These are phyloP conservation scores for Lactarius hatsudake DNA, from an alignment of 768 basidiomycete genomes.

Conservation along the genomic window DNA sequence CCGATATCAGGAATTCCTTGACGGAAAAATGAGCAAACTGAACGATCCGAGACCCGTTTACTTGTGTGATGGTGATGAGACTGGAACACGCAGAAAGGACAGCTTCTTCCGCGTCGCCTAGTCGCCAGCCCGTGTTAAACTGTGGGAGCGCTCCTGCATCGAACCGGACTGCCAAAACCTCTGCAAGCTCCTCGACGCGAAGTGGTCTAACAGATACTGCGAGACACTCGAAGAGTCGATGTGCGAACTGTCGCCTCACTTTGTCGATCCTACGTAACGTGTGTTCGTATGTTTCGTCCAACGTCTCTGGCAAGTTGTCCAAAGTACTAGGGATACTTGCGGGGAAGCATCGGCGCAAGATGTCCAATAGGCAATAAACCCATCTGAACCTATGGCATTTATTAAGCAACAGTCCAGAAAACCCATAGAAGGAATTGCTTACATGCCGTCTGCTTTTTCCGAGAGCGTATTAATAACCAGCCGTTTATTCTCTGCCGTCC, in stretches of 20 bases:
- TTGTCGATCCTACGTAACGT: not conserved
- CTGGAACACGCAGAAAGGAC: constrained; percentile 5
- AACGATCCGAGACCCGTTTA: not conserved
- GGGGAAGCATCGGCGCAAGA: too few species aligned
- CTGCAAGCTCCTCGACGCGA: constrained; percentile 4
- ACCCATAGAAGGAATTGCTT: not conserved
- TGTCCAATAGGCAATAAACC: too few species aligned
- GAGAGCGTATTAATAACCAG: not conserved
- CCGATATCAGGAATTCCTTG: constrained; percentile 11
- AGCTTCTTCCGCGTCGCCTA: not conserved
- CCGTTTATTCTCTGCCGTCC: not conserved
- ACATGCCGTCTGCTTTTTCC: constrained; percentile 7
- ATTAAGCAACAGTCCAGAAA: too few species aligned
- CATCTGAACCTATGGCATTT: too few species aligned
- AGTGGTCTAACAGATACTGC: constrained; percentile 4
- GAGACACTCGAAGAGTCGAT: constrained; percentile 11
- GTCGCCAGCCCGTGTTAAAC: not conserved
- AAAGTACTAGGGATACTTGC: too few species aligned
- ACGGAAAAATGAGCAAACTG: constrained; percentile 17
- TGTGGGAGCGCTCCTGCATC: not conserved
- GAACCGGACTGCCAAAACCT: constrained; percentile 7
- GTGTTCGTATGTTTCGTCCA: too few species aligned
- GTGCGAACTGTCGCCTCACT: not conserved
- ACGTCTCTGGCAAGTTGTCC: too few species aligned
- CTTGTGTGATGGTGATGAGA: not conserved